Evolutionary conservation across 257 asterid genomes (phyloP).

Genomic region (Apocynum venetum): DNA sequence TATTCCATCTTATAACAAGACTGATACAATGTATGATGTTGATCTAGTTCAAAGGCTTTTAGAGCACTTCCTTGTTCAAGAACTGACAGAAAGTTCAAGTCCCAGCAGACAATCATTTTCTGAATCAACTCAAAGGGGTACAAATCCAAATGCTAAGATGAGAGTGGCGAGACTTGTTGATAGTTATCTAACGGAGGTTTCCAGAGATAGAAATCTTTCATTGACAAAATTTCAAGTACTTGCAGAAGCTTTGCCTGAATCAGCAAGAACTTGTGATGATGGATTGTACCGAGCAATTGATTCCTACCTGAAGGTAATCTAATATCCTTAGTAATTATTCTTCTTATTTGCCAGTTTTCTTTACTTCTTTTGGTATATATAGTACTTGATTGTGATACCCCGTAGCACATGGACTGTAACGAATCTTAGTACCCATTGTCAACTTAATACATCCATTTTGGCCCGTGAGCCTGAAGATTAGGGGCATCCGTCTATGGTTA

Average conservation of each 20-base stretch:
- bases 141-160: conserved; percentile 61
- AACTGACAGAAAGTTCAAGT: conserved; percentile 67
- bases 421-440: too few relatives aligned
- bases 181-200: conserved; percentile 85
- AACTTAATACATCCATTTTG: too few relatives aligned
- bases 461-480: too few relatives aligned
- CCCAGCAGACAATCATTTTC: conserved; percentile 59
- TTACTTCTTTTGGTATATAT: neutral
- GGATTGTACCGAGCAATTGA: conserved; percentile 88
- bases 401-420: too few relatives aligned
- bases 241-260: conserved; percentile 88
- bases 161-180: conserved; percentile 94
- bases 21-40: conserved; percentile 67
- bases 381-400: too few relatives aligned
- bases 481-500: too few relatives aligned
- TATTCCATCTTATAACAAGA: conserved; percentile 61
- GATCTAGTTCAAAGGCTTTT: conserved; percentile 88
- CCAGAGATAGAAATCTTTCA: conserved; percentile 71
- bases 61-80: conserved; percentile 91
- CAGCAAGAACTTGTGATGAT: conserved; percentile 83
- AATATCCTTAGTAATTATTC: neutral
- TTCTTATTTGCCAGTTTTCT: neutral
- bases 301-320: conserved; percentile 85
- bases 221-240: conserved; percentile 82
- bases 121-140: conserved; percentile 38